Evolutionary conservation across 257 asterid genomes (phyloP).

Genomic region (Fraxinus americana): DNA sequence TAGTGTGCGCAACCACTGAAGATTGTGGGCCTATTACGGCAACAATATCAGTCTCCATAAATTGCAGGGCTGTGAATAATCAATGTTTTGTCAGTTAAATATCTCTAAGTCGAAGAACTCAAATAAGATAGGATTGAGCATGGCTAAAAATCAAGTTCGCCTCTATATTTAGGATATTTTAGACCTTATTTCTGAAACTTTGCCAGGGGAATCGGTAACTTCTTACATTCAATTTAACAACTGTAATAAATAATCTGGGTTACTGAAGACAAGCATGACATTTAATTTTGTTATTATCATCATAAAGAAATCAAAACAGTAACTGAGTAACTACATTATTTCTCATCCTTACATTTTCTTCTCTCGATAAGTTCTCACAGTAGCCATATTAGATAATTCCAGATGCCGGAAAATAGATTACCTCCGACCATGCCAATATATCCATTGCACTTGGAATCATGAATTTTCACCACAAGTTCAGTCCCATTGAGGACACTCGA

Average conservation of each 20-base stretch:
- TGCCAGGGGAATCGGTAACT: neutral
- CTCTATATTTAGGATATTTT: neutral
- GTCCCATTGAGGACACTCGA: slow-evolving; percentile 70
- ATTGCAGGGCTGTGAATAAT: slow-evolving; percentile 41
- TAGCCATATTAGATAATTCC: neutral
- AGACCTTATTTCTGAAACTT: neutral
- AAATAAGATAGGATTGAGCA: neutral
- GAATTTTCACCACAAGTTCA: slow-evolving; percentile 46
- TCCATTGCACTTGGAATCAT: slow-evolving; percentile 80
- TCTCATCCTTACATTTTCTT: neutral
- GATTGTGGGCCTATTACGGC: slow-evolving; percentile 60
- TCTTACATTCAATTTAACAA: neutral
- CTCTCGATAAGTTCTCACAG: neutral
- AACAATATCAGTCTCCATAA: slow-evolving; percentile 47
- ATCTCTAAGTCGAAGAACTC: too few relatives aligned
- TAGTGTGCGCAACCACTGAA: slow-evolving; percentile 48
- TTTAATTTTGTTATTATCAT: neutral
- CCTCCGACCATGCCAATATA: slow-evolving; percentile 89
- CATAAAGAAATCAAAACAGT: neutral
- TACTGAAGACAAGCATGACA: neutral
- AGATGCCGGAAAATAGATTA: slow-evolving; percentile 24
- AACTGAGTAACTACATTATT: neutral
- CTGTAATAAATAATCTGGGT: neutral
- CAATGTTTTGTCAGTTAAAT: slow-evolving; percentile 1
- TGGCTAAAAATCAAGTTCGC: neutral